These are phyloP conservation scores for Aureobasidium sp. DNA, from an alignment of 2,329 filamentous ascomycete genomes.

Conservation along the genomic window DNA sequence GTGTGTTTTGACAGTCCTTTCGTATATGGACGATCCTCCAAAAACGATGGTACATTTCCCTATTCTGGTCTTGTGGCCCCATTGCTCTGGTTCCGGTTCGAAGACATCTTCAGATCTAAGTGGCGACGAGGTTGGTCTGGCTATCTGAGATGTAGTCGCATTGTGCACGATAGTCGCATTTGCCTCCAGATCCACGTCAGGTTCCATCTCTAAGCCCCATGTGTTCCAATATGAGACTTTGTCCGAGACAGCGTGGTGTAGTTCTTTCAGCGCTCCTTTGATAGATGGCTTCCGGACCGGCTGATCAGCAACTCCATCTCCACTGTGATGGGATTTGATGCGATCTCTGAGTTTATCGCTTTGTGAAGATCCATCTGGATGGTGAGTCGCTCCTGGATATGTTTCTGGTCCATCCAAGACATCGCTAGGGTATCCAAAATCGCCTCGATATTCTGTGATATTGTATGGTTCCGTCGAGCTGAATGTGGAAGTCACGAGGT, in stretches of 20 bases:
- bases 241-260: constrained; percentile 28
- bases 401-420: constrained; percentile 23
- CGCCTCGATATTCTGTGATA: neutral
- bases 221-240: constrained; percentile 27
- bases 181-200: neutral
- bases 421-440: constrained; percentile 19
- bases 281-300: constrained; percentile 22
- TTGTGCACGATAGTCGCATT: neutral
- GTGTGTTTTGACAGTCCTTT: constrained; percentile 36
- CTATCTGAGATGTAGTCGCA: constrained; percentile 16
- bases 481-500: constrained; percentile 25
- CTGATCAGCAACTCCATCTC: neutral
- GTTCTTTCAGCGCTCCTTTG: constrained; percentile 27
- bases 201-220: neutral
- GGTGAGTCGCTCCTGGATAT: constrained; percentile 13
- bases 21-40: constrained; percentile 32
- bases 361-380: constrained; percentile 2
- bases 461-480: constrained; percentile 16
- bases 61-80: constrained; percentile 28
- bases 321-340: neutral
- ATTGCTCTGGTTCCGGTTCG: constrained; percentile 18
- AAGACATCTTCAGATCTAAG: constrained; percentile 8
- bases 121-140: constrained; percentile 2
- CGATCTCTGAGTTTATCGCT: neutral
- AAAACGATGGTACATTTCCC: constrained; percentile 36